Percentiles rank a stretch among this genome's conserved stretches.
phyloP scores from a whole-genome alignment of 257 asterid species.

The Solanum microdontum region DNA sequence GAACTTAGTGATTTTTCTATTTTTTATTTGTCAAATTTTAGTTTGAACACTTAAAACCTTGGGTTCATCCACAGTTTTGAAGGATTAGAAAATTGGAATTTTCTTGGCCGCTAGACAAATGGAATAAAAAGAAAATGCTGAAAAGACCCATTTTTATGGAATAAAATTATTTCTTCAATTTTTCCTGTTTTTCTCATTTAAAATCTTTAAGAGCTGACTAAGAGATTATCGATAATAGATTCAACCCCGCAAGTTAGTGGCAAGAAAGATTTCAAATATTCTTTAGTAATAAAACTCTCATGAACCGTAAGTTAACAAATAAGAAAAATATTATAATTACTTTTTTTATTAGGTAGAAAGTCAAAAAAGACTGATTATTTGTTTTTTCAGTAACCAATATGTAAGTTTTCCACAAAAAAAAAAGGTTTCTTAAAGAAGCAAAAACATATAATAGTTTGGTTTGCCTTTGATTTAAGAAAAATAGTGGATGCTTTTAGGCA shows the following conservation, averaged over 20 bases:
- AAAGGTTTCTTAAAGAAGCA: background rate
- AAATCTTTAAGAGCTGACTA: too few species aligned
- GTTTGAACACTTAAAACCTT: slow-evolving; percentile 10
- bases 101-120: background rate
- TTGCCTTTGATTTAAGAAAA: background rate
- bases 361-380: background rate
- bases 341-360: background rate
- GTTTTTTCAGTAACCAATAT: background rate
- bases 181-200: too few species aligned
- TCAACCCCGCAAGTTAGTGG: background rate
- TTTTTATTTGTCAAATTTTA: background rate
- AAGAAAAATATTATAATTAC: background rate
- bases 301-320: too few species aligned
- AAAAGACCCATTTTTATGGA: background rate
- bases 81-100: background rate
- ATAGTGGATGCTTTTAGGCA: background rate
- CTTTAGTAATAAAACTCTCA: too few species aligned
- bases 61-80: slow-evolving; percentile 33
- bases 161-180: background rate
- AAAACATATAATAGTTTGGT: background rate
- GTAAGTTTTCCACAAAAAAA: background rate
- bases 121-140: background rate
- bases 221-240: background rate
- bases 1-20: background rate
- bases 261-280: background rate